These are phyloP conservation scores for Scutellaria barbata DNA, from an alignment of 257 asterid genomes.

Conservation along the genomic window DNA sequence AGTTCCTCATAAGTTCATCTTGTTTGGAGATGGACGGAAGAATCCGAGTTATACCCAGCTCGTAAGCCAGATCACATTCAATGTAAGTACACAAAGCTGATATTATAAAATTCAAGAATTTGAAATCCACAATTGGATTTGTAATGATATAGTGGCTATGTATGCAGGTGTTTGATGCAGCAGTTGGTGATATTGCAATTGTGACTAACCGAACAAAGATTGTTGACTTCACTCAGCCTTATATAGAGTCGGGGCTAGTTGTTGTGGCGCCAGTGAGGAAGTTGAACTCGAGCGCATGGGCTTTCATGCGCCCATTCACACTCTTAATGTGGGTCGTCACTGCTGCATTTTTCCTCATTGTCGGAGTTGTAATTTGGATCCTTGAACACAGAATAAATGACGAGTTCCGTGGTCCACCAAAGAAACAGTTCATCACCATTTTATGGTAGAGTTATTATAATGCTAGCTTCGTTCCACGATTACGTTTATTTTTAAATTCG, in stretches of 20 bases:
- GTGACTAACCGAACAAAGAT: conserved; percentile 71
- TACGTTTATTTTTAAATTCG: conserved; percentile 6
- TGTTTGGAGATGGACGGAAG: conserved; percentile 66
- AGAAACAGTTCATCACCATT: conserved; percentile 66
- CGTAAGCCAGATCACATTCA: conserved; percentile 47
- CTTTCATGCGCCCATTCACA: conserved; percentile 78
- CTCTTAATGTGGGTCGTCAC: conserved; percentile 70
- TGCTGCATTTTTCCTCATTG: conserved; percentile 59
- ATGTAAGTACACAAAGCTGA: conserved; percentile 49
- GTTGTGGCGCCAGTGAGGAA: conserved; percentile 66
- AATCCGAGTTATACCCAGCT: conserved; percentile 71
- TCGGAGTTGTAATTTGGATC: conserved; percentile 76
- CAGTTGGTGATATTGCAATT: conserved; percentile 78
- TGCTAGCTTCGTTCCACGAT: not conserved
- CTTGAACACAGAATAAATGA: conserved; percentile 81
- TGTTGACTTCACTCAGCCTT: conserved; percentile 89
- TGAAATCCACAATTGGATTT: not conserved
- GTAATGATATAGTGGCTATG: not conserved
- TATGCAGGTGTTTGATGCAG: conserved; percentile 79
- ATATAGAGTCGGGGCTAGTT: conserved; percentile 76
- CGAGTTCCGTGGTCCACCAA: conserved; percentile 85
- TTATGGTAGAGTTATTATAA: conserved; percentile 59
- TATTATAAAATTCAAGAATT: too few species aligned
- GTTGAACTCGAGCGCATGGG: conserved; percentile 65
- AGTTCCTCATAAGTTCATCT: conserved; percentile 69